Base-by-base conservation (phyloP, 176 grass and related monocot species). In the Olyra latifolia region DNA sequence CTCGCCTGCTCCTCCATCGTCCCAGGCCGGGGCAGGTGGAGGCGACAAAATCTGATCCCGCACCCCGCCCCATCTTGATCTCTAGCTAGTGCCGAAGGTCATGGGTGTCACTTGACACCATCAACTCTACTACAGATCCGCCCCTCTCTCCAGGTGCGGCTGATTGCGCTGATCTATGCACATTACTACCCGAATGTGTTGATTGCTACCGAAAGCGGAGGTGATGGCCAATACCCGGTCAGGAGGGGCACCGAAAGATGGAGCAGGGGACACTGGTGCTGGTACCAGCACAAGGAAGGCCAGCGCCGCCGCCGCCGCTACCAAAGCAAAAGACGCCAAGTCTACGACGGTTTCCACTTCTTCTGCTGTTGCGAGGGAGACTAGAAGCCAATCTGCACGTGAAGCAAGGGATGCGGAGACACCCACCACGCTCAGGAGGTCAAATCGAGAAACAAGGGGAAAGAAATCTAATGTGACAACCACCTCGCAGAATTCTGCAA, bases 171-270 rank as follows among this genome's bases (percentile, higher is more conserved):
- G 13, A 29, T 76, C 40, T 59, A 62, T 56, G 42, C 62, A 45
- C 74, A n/a, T n/a, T n/a, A 9, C 57, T 62, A 61, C 16, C 67
- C 25, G n/a, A 35, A 47, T 48, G 43, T 27, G 10, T 9, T 77
- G 59, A 60, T 71, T 71, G 65, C 54, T 70, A 13, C 24, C 11
- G 72, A 45, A 45, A 58, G 56, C 22, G 56, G 56, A 45, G 55
- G 10, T 17, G 43, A 92, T 94, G 92, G 86, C 80, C 54, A 82
- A 87, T 46, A 94, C 92, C 30, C 83, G 86, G 19, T 94, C 92
- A 30, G 84, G 86, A 67, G 82, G 81, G 38, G 41, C 52, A 17
- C 29, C 72, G 23, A 69, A 71, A 60, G 85, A 86, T 38, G 76
- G 48, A 43, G 44, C 14, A 17, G 10, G 58, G 9, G 75, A 42